Evolutionary conservation across 1,284 basidiomycete species (phyloP), one percentile per base, ranked within the genome.

Genomic region (Austroboletus rostrupii): DNA sequence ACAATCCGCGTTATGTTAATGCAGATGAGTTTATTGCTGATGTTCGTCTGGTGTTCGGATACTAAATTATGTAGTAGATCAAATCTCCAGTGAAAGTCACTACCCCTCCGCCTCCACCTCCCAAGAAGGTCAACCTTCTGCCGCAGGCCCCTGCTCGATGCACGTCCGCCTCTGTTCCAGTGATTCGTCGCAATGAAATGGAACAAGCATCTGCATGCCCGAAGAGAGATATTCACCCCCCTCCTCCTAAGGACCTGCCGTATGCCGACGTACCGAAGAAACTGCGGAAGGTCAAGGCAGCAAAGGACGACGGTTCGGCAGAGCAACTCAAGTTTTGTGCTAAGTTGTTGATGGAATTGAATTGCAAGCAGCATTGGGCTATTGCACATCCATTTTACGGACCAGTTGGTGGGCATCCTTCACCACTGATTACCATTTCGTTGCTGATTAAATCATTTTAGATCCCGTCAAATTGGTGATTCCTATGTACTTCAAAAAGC

Each of bases 161-260:
- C 45, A 73, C 81, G 1, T 91, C 89, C 5, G 85, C 83, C 0
- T 82, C 86, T 16, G 78, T 90, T 8, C 90, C 89, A 45, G 81
- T 83, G 47, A 88, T 90, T 58, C 80, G 87, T 39, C 85, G 89
- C 26, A 83, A 81, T 16, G 85, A 87, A 14, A 75, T 74, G n/a
- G n/a, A n/a, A n/a, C n/a, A n/a, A n/a, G n/a, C n/a, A n/a, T n/a
- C n/a, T n/a, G n/a, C n/a, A n/a, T 83, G 96, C 20, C 96, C 96
- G 1, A 97, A 97, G 73, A 90, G 96, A 47, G 96, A 98, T 68
- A 94, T 97, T 36, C 94, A 97, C 62, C 92, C 95, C 11, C 95
- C 95, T 17, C 86, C 93, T 14, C 86, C 93, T 0, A 94, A 93
- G 69, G 96, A 98, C 61, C 72, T 97, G 19, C 82, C 89, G 0